These are phyloP conservation scores for Albugo laibachii DNA, from an alignment of 352 stramenopile genomes.

Conservation along the genomic window DNA sequence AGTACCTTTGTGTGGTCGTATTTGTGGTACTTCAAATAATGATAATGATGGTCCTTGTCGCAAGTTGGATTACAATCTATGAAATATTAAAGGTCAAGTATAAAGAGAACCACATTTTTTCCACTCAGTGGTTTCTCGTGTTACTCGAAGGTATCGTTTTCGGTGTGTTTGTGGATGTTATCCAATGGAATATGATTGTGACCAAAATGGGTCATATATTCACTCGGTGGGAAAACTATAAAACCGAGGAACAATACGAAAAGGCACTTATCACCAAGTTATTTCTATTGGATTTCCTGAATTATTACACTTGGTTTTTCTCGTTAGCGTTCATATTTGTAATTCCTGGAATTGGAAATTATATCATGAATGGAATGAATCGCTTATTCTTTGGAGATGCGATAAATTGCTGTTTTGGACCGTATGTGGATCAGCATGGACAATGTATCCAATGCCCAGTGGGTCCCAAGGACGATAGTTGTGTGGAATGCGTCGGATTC, in stretches of 20 bases:
- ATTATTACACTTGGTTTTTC: conserved; percentile 87
- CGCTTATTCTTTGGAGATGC: conserved; percentile 56
- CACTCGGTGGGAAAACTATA: conserved; percentile 79
- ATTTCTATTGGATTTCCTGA: conserved; percentile 74
- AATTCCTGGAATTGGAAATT: conserved; percentile 62
- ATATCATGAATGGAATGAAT: conserved; percentile 72
- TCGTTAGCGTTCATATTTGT: conserved; percentile 77
- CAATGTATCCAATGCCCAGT: conserved; percentile 40
- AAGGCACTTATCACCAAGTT: conserved; percentile 66
- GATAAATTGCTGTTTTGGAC: conserved; percentile 77
- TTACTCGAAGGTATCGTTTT: conserved; percentile 66
- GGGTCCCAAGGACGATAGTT: conserved; percentile 37
- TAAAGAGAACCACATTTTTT: conserved; percentile 52
- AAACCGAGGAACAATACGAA: conserved; percentile 70
- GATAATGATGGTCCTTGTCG: conserved; percentile 78
- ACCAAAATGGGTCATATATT: conserved; percentile 73
- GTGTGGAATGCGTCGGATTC: conserved; percentile 53
- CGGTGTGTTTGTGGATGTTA: conserved; percentile 72
- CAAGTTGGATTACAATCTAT: conserved; percentile 74
- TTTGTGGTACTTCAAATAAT: conserved; percentile 69
- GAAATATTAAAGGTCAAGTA: conserved; percentile 76
- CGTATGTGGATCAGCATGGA: conserved; percentile 57
- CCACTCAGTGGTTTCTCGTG: conserved; percentile 68
- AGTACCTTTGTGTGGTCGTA: conserved; percentile 49
- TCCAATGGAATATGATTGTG: conserved; percentile 80